phyloP scores from a whole-genome alignment of 371 early-diverging fungal species.

The Mortierella sp. region DNA sequence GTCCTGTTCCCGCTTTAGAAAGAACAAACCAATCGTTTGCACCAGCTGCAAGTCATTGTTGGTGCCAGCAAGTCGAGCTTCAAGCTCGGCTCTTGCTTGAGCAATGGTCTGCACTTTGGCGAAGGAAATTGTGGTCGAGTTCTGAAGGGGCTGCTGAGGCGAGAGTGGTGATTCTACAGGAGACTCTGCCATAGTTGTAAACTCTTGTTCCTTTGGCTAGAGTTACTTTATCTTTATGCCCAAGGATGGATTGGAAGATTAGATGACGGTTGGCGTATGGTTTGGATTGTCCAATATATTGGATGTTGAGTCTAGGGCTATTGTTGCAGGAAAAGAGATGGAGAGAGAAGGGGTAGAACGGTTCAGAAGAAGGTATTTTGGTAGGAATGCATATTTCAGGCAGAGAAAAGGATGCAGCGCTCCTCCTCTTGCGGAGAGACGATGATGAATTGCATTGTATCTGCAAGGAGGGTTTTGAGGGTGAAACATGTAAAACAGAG shows the following conservation, averaged over 20 bases:
- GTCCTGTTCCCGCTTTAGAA: constrained; percentile 54
- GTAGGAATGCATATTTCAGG: background rate
- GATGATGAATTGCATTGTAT: background rate
- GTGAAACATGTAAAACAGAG: constrained; percentile 1
- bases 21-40: constrained; percentile 50
- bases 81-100: constrained; percentile 46
- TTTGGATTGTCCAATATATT: background rate
- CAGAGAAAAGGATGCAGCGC: background rate
- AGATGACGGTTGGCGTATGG: background rate
- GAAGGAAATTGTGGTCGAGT: constrained; percentile 15
- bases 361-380: background rate
- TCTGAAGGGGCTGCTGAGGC: constrained; percentile 16
- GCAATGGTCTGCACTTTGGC: constrained; percentile 34
- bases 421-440: background rate
- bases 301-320: background rate
- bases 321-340: background rate
- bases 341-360: background rate
- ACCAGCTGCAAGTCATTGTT: constrained; percentile 50
- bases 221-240: background rate
- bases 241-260: background rate
- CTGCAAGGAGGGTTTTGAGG: background rate
- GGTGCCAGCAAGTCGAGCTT: constrained; percentile 39
- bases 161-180: constrained; percentile 16
- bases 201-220: background rate
- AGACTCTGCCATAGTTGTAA: constrained; percentile 36